Evolutionary conservation across 2,329 filamentous ascomycete genomes (phyloP), one percentile per base, ranked within the genome.

Genomic region (Diaporthe citriasiana): DNA sequence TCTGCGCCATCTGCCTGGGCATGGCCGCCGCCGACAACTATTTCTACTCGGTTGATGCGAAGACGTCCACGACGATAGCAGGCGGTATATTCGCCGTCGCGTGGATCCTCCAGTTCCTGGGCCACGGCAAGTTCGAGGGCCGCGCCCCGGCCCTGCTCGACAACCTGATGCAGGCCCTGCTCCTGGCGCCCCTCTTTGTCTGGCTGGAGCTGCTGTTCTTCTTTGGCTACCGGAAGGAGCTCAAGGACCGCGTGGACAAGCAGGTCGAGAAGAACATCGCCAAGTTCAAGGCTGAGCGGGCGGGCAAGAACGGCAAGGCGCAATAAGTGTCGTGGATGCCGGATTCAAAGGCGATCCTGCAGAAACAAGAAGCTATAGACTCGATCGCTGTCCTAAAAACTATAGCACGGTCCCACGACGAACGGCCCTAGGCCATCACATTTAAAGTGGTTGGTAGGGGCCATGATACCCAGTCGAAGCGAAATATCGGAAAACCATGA

Each of bases 131-230:
- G 68, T 98, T 95, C 78, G 97, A 98, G 84, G 91, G 94, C 27
- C 91, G 96, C 70, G 94, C 95, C 3, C 97, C 96, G 10, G 96
- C 95, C 6, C 85, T 98, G 76, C 86, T 98, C 63, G 95, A 98
- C 84, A 98, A 98, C 80, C 85, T 98, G 55, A 88, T 97, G 63
- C 97, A 98, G 84, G 95, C 97, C 38, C 83, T 98, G 77, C 96
- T 98, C 80, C 88, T 98, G 33, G 97, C 97, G 0, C 97, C 97
- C 12, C 93, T 99, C 80, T 99, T 98, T 79, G 96, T 98, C 74
- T 99, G 97, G 94, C 93, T 99, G 79, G 95, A 98, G 85, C 85
- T 97, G 33, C 88, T 99, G 35, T 99, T 99, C 87, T 91, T 89
- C 79, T 90, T 97, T 68, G 97, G 97, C 65, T 99, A 98, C 84